Evolutionary conservation across 768 basidiomycete species (phyloP).

Genomic region (Trametopsis cervina): DNA sequence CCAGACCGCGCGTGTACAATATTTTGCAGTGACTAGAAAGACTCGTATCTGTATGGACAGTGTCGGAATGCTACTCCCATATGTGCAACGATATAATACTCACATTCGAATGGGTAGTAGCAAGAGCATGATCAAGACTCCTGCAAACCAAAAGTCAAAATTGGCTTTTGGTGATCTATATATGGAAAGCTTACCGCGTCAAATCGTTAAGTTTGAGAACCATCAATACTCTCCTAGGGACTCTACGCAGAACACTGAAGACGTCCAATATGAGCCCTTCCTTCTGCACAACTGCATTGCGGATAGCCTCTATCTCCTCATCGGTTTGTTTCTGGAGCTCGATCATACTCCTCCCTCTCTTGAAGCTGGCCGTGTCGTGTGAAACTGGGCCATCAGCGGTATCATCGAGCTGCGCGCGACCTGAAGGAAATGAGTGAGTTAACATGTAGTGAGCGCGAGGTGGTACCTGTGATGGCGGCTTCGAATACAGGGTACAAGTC

Average conservation of each 20-base stretch:
- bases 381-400: constrained; percentile 40
- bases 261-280: constrained; percentile 83
- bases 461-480: constrained; percentile 84
- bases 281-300: constrained; percentile 72
- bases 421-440: constrained; percentile 18
- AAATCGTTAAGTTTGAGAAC: constrained; percentile 83
- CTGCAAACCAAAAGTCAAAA: constrained; percentile 29
- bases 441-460: too few species aligned
- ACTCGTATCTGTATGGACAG: constrained; percentile 55
- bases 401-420: constrained; percentile 67
- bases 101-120: constrained; percentile 81
- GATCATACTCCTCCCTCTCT: constrained; percentile 70
- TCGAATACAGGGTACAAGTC: constrained; percentile 95
- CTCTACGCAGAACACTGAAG: constrained; percentile 78
- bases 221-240: constrained; percentile 82
- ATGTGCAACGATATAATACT: background rate
- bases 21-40: constrained; percentile 87
- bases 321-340: constrained; percentile 67
- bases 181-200: constrained; percentile 45
- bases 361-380: constrained; percentile 31
- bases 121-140: constrained; percentile 76
- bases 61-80: background rate
- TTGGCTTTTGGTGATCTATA: background rate
- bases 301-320: constrained; percentile 74
- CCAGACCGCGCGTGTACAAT: constrained; percentile 79